Evolutionary conservation across 2,329 filamentous ascomycete genomes (phyloP).

Genomic region (Nothophaeocryptopus gaeumannii): DNA sequence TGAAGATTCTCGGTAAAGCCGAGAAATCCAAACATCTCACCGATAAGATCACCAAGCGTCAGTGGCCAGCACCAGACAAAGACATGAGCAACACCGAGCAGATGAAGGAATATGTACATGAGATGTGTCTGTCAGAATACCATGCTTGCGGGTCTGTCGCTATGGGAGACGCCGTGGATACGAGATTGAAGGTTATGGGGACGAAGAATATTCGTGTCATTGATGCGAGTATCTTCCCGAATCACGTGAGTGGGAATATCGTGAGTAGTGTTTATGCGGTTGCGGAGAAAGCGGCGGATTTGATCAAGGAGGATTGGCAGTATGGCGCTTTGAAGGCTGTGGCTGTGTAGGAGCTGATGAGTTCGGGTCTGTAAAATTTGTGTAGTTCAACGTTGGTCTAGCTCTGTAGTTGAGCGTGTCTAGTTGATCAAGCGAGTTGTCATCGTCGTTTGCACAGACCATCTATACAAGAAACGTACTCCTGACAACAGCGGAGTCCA

Average conservation of each 20-base stretch:
- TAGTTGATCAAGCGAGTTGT: too few relatives aligned
- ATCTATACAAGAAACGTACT: too few relatives aligned
- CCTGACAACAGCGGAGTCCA: too few relatives aligned
- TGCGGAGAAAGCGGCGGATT: conserved; percentile 34
- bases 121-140: conserved; percentile 34
- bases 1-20: conserved; percentile 44
- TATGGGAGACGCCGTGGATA: conserved; percentile 44
- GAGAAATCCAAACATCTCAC: conserved; percentile 42
- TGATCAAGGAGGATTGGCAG: conserved; percentile 33
- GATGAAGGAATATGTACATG: conserved; percentile 26
- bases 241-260: conserved; percentile 32
- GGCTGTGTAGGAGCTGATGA: background rate
- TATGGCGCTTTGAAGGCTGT: conserved; percentile 18
- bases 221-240: conserved; percentile 37
- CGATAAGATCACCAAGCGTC: conserved; percentile 38
- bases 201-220: conserved; percentile 37
- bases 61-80: conserved; percentile 31
- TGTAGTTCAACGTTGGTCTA: too few relatives aligned
- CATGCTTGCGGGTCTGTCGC: conserved; percentile 41
- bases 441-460: too few relatives aligned
- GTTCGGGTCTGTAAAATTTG: too few relatives aligned
- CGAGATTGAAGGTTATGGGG: conserved; percentile 37
- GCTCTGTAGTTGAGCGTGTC: too few relatives aligned
- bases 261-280: conserved; percentile 31
- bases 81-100: conserved; percentile 28